Percentiles rank a stretch among this genome's conserved stretches.
Conservation (phyloP, 306 rosid genomes). For the Cucumis melo region DNA sequence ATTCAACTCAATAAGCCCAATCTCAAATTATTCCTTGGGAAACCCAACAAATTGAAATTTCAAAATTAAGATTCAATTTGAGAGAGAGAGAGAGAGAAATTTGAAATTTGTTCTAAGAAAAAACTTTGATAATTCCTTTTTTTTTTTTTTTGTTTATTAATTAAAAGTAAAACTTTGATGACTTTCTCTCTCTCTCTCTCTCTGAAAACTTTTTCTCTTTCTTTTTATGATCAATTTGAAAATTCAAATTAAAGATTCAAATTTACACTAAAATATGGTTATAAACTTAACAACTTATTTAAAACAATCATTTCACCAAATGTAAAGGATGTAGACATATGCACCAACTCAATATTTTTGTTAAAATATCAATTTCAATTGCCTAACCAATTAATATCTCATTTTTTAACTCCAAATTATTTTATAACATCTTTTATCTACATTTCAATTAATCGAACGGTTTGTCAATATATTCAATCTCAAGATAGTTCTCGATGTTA, state of each 20-base stretch:
- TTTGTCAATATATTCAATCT: fast-evolving
- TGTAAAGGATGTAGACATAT: not conserved
- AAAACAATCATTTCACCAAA: not conserved
- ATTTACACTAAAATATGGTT: not conserved
- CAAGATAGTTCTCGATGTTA: not conserved
- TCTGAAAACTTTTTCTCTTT: not conserved
- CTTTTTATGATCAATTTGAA: not conserved
- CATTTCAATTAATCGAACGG: not conserved
- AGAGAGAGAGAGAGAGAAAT: not conserved
- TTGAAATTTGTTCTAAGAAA: too few species aligned
- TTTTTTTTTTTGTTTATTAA: too few species aligned
- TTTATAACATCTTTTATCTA: not conserved
- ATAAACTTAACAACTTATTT: not conserved
- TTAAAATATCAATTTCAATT: not conserved
- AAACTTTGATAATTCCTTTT: not conserved
- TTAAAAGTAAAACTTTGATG: not conserved
- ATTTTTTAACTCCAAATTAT: not conserved
- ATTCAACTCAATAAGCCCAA: not conserved
- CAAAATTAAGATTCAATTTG: not conserved
- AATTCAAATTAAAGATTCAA: not conserved
- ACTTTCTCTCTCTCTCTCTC: not conserved
- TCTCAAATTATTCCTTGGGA: not conserved
- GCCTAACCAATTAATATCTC: not conserved
- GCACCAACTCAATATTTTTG: not conserved
- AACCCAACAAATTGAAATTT: not conserved